Conservation (phyloP, 2,329 filamentous ascomycete genomes). For the Colletotrichum lentis region DNA sequence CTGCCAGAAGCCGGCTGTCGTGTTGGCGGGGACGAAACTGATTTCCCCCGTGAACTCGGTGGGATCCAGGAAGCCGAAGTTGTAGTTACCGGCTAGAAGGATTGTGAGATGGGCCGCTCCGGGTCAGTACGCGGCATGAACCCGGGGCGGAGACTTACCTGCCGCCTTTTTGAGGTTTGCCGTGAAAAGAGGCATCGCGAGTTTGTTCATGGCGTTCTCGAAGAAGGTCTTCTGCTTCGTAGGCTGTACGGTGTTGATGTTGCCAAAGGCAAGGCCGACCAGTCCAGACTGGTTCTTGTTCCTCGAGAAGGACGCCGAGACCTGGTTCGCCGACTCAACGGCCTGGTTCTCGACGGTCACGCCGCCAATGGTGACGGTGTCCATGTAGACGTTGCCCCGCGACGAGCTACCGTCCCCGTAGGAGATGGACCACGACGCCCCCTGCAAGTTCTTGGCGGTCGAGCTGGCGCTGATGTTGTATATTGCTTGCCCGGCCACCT, state of each 20-base stretch:
- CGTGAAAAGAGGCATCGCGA: slow-evolving; percentile 46
- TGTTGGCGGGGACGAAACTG: slow-evolving; percentile 64
- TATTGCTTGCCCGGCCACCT: slow-evolving; percentile 51
- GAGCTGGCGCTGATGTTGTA: slow-evolving; percentile 52
- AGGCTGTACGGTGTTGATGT: slow-evolving; percentile 54
- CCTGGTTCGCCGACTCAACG: slow-evolving; percentile 53
- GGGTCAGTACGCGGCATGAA: background rate
- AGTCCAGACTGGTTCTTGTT: slow-evolving; percentile 53
- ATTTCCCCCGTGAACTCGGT: slow-evolving; percentile 66
- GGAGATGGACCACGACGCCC: slow-evolving; percentile 51
- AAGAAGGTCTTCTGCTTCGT: slow-evolving; percentile 54
- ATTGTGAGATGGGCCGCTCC: background rate
- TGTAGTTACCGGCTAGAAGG: slow-evolving; percentile 46
- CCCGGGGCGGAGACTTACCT: slow-evolving; percentile 40
- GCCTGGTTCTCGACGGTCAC: slow-evolving; percentile 52
- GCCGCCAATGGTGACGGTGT: slow-evolving; percentile 54
- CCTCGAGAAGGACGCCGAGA: slow-evolving; percentile 51
- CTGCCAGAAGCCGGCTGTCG: slow-evolving; percentile 68
- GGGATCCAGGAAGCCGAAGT: slow-evolving; percentile 60
- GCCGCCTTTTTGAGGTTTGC: slow-evolving; percentile 49
- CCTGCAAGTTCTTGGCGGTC: slow-evolving; percentile 49
- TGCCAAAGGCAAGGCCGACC: slow-evolving; percentile 54
- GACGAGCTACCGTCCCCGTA: slow-evolving; percentile 56
- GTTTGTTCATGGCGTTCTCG: slow-evolving; percentile 45
- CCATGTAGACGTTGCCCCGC: slow-evolving; percentile 54